These are phyloP conservation scores for Aspergillus quadricinctus DNA, from an alignment of 2,329 filamentous ascomycete genomes.

Conservation along the genomic window DNA sequence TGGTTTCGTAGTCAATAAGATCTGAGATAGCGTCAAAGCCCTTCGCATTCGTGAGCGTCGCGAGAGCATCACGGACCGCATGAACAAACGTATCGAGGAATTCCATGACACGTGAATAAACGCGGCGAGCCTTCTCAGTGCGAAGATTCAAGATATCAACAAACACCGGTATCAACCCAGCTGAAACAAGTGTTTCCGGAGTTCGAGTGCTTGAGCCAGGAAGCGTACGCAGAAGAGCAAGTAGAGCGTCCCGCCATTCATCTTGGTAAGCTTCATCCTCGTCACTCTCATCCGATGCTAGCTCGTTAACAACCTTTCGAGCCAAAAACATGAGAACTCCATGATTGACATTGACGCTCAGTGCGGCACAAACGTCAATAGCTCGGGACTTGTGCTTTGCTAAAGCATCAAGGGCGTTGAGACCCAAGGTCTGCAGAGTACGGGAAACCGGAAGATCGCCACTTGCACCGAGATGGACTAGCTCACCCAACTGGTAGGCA, in stretches of 20 bases:
- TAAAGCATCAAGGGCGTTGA: conserved; percentile 80
- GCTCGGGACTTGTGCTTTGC: conserved; percentile 72
- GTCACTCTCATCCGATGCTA: conserved; percentile 58
- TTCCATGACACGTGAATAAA: conserved; percentile 76
- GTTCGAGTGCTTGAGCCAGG: conserved; percentile 67
- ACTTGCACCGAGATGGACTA: conserved; percentile 77
- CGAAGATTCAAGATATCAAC: conserved; percentile 83
- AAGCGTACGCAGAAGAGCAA: conserved; percentile 80
- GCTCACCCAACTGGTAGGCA: conserved; percentile 84
- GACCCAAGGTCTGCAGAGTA: conserved; percentile 74
- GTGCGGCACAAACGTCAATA: conserved; percentile 78
- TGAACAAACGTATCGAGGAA: conserved; percentile 89
- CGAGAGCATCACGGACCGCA: conserved; percentile 77
- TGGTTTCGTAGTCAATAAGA: conserved; percentile 74
- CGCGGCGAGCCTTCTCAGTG: conserved; percentile 74
- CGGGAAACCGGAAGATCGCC: conserved; percentile 65
- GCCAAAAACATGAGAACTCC: conserved; percentile 91
- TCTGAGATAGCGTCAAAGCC: conserved; percentile 90
- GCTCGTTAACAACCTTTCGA: conserved; percentile 80
- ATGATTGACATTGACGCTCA: conserved; percentile 94
- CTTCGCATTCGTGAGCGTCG: conserved; percentile 72
- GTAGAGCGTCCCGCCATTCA: conserved; percentile 85
- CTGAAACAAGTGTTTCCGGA: conserved; percentile 78
- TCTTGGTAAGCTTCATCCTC: conserved; percentile 65
- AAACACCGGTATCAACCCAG: conserved; percentile 83